Conservation (phyloP, 179 eudicot genomes). For the Heliamphora pulchella region DNA sequence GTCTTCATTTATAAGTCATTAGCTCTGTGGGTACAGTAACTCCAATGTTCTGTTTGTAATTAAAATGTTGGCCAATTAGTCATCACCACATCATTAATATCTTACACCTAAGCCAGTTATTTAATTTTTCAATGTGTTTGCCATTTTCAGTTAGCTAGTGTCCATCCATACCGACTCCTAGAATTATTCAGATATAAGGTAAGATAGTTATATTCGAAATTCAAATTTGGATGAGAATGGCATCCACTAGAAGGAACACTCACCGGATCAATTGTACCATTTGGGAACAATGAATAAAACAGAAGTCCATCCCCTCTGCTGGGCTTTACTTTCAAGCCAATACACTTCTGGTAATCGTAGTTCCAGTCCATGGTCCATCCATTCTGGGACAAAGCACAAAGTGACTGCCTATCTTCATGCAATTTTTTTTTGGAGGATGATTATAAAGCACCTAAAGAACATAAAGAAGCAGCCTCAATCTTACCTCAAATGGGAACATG, state of each 20-base stretch:
- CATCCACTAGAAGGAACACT: slow-evolving; percentile 26
- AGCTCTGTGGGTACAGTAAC: background rate
- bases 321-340: slow-evolving; percentile 79
- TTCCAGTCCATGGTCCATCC: slow-evolving; percentile 40
- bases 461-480: background rate
- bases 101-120: background rate
- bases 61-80: background rate
- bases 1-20: background rate
- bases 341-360: slow-evolving; percentile 64
- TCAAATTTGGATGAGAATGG: background rate
- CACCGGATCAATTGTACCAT: slow-evolving; percentile 81
- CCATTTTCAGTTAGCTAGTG: background rate
- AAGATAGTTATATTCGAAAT: background rate
- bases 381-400: slow-evolving; percentile 35
- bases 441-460: slow-evolving; percentile 1
- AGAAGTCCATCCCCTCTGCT: slow-evolving; percentile 78
- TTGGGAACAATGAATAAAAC: slow-evolving; percentile 67
- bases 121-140: background rate
- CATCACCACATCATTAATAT: background rate
- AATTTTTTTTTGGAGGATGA: background rate
- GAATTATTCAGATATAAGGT: slow-evolving; percentile 1
- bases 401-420: background rate
- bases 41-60: background rate
- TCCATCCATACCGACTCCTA: background rate
- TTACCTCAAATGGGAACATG: slow-evolving; percentile 88